These are phyloP conservation scores for Chlorella sp. DNA, from an alignment of 139 green algal genomes.

Conservation along the genomic window DNA sequence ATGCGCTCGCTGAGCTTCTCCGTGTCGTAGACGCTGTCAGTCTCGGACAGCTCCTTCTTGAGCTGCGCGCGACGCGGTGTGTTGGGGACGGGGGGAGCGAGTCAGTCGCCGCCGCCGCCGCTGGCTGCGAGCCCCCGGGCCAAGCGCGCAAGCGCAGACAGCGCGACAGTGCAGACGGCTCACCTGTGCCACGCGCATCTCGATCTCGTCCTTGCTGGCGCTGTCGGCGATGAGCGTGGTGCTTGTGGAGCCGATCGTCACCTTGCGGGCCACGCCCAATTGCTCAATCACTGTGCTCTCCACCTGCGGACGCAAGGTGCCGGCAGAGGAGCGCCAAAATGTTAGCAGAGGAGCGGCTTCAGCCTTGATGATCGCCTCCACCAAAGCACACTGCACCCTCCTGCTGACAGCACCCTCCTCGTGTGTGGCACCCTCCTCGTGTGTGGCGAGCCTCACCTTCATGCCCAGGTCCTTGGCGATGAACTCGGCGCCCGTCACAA, in stretches of 20 bases:
- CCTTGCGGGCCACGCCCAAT: slow-evolving; percentile 89
- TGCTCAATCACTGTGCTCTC: slow-evolving; percentile 76
- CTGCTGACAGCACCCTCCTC: no score
- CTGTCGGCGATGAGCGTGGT: slow-evolving; percentile 94
- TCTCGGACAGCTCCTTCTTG: slow-evolving; percentile 84
- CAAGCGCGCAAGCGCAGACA: no score
- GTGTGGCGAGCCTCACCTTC: slow-evolving; percentile 50
- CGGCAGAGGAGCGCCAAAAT: no score
- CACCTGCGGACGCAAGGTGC: slow-evolving; percentile 33
- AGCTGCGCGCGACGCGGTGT: slow-evolving; percentile 12
- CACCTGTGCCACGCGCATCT: slow-evolving; percentile 80
- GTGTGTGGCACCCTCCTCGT: no score
- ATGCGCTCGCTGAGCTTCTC: slow-evolving; percentile 99
- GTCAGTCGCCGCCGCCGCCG: not conserved
- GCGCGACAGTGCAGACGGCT: no score
- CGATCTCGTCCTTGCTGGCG: slow-evolving; percentile 94
- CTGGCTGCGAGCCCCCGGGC: not conserved
- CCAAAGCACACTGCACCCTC: no score
- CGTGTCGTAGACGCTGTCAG: slow-evolving; percentile 95
- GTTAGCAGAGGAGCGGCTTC: no score
- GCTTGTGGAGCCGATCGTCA: slow-evolving; percentile 63
- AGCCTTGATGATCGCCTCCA: no score
- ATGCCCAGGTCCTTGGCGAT: slow-evolving; percentile 80
- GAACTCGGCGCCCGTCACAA: slow-evolving; percentile 96
- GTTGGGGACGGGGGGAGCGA: not conserved